Conservation (phyloP, 2,329 filamentous ascomycete species). For the Fusarium lateritium region DNA sequence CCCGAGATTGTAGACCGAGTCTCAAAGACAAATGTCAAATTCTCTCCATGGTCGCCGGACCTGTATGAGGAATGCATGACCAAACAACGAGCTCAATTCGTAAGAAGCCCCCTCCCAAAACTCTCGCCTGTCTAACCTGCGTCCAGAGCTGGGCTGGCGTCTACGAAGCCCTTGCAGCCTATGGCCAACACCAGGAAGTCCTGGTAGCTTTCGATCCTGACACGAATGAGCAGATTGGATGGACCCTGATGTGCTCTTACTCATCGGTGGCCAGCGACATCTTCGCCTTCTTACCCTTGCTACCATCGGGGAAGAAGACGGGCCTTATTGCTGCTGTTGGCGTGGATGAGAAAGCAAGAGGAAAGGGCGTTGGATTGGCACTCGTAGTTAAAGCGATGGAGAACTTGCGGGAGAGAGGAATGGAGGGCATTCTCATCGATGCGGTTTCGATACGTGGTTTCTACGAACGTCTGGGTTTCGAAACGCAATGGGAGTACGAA, state of each 20-base stretch:
- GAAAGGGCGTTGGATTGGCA: constrained; percentile 40
- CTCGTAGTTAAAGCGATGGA: constrained; percentile 45
- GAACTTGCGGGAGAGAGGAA: constrained; percentile 37
- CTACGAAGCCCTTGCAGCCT: constrained; percentile 36
- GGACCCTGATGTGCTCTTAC: constrained; percentile 46
- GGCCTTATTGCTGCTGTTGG: constrained; percentile 46
- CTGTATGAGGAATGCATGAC: constrained; percentile 45
- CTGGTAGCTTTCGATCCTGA: constrained; percentile 46
- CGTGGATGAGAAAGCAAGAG: constrained; percentile 38
- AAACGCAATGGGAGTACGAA: constrained; percentile 41
- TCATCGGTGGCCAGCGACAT: not conserved
- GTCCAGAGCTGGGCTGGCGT: constrained; percentile 32
- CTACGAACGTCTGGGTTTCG: constrained; percentile 42
- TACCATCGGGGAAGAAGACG: constrained; percentile 38
- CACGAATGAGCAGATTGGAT: constrained; percentile 45
- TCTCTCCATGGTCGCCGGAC: constrained; percentile 44
- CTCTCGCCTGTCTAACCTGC: not conserved
- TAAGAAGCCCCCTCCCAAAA: not conserved
- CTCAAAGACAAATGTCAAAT: constrained; percentile 35
- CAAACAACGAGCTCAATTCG: constrained; percentile 42
- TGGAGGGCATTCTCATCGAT: constrained; percentile 42
- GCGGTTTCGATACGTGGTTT: constrained; percentile 41
- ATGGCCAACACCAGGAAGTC: constrained; percentile 35
- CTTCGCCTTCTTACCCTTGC: constrained; percentile 38
- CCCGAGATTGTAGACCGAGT: constrained; percentile 37